Evolutionary conservation across 495 filamentous ascomycete genomes (phyloP).

Genomic region (Pyrenopolyporus hunteri): DNA sequence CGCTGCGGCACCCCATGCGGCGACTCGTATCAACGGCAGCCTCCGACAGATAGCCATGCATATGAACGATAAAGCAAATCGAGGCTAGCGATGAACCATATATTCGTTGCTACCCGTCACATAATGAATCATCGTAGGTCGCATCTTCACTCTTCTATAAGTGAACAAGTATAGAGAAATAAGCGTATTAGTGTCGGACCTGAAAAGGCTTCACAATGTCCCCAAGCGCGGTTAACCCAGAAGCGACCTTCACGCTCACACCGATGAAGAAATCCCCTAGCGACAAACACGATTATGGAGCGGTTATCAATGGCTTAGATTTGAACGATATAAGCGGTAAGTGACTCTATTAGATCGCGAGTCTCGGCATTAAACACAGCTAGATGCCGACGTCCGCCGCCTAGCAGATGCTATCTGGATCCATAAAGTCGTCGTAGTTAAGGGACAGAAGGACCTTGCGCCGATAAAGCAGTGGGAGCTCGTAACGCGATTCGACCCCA

Average conservation of each 20-base stretch:
- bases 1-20: constrained; percentile 10
- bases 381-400: constrained; percentile 45
- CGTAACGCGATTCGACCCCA: constrained; percentile 48
- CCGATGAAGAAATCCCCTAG: constrained; percentile 26
- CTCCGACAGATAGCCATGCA: constrained; percentile 32
- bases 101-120: background rate
- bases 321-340: constrained; percentile 39
- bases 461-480: constrained; percentile 52
- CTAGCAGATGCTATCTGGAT: constrained; percentile 48
- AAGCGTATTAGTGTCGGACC: background rate
- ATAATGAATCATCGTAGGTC: background rate
- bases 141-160: too few relatives aligned
- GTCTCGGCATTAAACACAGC: background rate
- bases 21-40: constrained; percentile 24
- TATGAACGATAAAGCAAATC: constrained; percentile 18
- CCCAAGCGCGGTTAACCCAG: constrained; percentile 18
- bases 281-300: constrained; percentile 41
- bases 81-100: constrained; percentile 1
- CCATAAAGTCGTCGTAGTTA: constrained; percentile 50
- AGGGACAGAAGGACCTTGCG: constrained; percentile 45
- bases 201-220: constrained; percentile 21
- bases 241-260: constrained; percentile 28
- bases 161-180: background rate
- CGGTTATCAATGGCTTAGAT: constrained; percentile 38
- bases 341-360: background rate